Evolutionary conservation across 2,329 filamentous ascomycete species (phyloP), one percentile per base, ranked within the genome.

Genomic region (Trichoderma sp.): DNA sequence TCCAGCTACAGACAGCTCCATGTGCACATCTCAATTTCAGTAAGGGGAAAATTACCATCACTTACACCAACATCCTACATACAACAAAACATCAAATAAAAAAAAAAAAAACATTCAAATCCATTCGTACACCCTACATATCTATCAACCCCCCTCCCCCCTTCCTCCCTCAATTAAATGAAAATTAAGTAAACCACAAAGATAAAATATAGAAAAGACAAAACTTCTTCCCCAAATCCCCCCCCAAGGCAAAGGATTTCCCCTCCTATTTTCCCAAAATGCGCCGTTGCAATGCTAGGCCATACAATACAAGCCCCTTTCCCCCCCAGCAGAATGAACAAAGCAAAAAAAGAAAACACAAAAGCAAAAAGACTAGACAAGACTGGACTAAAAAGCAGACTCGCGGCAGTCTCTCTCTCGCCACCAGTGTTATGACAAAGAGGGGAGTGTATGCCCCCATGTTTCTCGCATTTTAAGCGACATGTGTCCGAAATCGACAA

Each of bases 281-380:
- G 65, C 65, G 65, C 65, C 65, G 53, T 59, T 59, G 64, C 64
- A 67, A 67, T 67, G 64, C 64, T 60, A 67, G 57, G 39, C 64
- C 15, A 27, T 61, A 57, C 17, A 42, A 19, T 35, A 58, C 52
- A n/a, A 48, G 35, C 37, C 52, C 27, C n/a, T 45, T 45, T 42
- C 12, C 56, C 22, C 17, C 10, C 15, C 45, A 34, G 1, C 19
- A 37, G 12, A 48, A 25, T 22, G 25, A 29, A 58, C 12, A 58
- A 53, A 61, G 37, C 22, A 52, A 39, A 50, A 10, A 29, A 34
- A 10, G 13, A 29, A 27, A 39, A 57, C 29, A 29, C 2, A 45
- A 1, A 50, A 29, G n/a, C n/a, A n/a, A 37, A 50, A 50, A 42
- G 53, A 12, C n/a, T 3, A 45, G 29, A 32, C 6, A 4, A 27